These are phyloP conservation scores for Stachybotrys chartarum DNA, from an alignment of 2,329 filamentous ascomycete genomes.

Conservation along the genomic window DNA sequence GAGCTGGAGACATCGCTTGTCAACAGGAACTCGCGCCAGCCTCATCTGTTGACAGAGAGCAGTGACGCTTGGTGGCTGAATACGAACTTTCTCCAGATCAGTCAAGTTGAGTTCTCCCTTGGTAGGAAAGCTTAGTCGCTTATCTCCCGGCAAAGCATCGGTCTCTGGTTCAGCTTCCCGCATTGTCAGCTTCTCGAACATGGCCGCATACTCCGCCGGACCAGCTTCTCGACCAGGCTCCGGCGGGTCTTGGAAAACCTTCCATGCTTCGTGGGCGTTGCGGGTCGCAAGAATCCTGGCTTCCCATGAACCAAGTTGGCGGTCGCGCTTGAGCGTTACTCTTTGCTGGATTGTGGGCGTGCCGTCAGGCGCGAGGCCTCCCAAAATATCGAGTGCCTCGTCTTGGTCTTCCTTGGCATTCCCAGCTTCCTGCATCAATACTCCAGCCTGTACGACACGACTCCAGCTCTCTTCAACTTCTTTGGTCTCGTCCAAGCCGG, in stretches of 20 bases:
- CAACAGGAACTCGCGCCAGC: conserved; percentile 37
- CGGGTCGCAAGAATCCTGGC: conserved; percentile 51
- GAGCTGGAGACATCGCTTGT: conserved; percentile 42
- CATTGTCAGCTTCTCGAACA: conserved; percentile 50
- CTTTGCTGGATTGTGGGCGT: conserved; percentile 50
- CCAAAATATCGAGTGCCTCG: conserved; percentile 41
- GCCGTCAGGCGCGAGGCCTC: conserved; percentile 41
- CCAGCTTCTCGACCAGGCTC: conserved; percentile 25
- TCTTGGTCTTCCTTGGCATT: conserved; percentile 42
- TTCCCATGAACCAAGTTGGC: conserved; percentile 37
- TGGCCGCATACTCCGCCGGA: conserved; percentile 45
- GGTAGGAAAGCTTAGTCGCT: conserved; percentile 37
- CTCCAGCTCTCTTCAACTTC: conserved; percentile 45
- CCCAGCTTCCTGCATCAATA: conserved; percentile 49
- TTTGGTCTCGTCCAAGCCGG: conserved; percentile 52
- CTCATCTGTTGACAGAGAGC: conserved; percentile 55
- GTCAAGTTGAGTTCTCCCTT: conserved; percentile 42
- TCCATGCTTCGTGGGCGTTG: conserved; percentile 56
- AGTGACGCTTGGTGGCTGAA: conserved; percentile 50
- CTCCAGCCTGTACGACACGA: conserved; percentile 43
- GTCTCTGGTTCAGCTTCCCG: conserved; percentile 17
- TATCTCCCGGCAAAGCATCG: conserved; percentile 50
- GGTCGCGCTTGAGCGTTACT: conserved; percentile 9
- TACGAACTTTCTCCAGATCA: conserved; percentile 57
- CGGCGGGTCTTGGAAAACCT: conserved; percentile 33